phyloP scores from a whole-genome alignment of 2,329 filamentous ascomycete species.

The Alternaria sp. region DNA sequence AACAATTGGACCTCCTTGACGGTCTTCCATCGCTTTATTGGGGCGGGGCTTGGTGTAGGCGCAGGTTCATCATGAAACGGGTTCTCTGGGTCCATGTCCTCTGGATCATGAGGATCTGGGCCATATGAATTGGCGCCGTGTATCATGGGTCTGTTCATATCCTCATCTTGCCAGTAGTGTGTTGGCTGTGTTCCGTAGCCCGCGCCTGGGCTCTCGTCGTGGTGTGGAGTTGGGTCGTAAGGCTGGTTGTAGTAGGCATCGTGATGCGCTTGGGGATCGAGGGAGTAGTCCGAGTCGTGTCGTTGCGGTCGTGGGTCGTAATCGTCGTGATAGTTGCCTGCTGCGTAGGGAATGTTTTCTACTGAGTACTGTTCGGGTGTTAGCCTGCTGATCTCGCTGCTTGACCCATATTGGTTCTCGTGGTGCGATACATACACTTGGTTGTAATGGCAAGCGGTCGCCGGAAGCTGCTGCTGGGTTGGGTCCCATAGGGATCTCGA shows the following conservation, averaged over 20 bases:
- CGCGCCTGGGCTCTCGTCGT: conserved; percentile 63
- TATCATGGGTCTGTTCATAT: conserved; percentile 79
- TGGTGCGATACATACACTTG: conserved; percentile 68
- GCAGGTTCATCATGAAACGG: conserved; percentile 51
- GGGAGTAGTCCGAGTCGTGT: conserved; percentile 68
- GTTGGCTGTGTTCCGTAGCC: conserved; percentile 56
- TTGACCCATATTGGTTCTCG: not conserved
- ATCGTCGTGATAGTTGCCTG: conserved; percentile 64
- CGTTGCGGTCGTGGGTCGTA: conserved; percentile 56
- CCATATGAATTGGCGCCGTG: conserved; percentile 66
- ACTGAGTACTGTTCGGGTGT: conserved; percentile 66
- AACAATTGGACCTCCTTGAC: conserved; percentile 98
- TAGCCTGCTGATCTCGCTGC: conserved; percentile 1
- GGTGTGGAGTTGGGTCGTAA: conserved; percentile 70
- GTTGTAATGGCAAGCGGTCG: conserved; percentile 82
- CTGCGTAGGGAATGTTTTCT: conserved; percentile 70
- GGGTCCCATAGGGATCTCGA: conserved; percentile 73
- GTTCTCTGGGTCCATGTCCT: conserved; percentile 48
- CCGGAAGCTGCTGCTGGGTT: conserved; percentile 64
- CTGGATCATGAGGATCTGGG: conserved; percentile 61
- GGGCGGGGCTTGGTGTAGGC: conserved; percentile 62
- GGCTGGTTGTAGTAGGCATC: conserved; percentile 85
- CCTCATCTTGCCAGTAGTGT: conserved; percentile 70
- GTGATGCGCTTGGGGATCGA: conserved; percentile 85
- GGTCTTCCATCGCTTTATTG: conserved; percentile 92